Conservation (phyloP, 352 stramenopile species). For the Pythium folliculosum region DNA sequence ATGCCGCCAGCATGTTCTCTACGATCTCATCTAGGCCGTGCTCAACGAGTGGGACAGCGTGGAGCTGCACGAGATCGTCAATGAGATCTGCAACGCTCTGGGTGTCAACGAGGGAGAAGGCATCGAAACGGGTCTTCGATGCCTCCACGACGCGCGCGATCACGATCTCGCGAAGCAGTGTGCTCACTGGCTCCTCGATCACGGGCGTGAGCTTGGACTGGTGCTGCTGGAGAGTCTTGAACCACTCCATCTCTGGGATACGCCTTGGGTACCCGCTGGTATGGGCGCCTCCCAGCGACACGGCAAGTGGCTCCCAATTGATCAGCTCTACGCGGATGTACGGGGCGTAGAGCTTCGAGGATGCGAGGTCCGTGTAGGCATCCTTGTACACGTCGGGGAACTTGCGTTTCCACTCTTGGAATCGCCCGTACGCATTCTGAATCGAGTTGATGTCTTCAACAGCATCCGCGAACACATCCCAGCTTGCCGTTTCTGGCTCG, state of each 20-base stretch:
- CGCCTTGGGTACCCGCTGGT: background rate
- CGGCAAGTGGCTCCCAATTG: constrained; percentile 60
- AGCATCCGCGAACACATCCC: constrained; percentile 55
- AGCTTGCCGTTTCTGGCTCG: background rate
- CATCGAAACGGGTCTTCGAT: constrained; percentile 51
- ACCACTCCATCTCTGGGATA: constrained; percentile 56
- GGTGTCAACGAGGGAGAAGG: constrained; percentile 57
- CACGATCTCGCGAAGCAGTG: constrained; percentile 59
- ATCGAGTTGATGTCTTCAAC: constrained; percentile 75
- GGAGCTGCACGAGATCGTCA: constrained; percentile 47
- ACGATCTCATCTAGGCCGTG: constrained; percentile 35
- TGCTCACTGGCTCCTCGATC: constrained; percentile 36
- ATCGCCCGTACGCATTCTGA: constrained; percentile 53
- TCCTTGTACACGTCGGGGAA: constrained; percentile 74
- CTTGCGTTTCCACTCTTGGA: constrained; percentile 71
- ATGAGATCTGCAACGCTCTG: constrained; percentile 52
- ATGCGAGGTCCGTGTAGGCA: constrained; percentile 58
- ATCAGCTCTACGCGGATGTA: constrained; percentile 70
- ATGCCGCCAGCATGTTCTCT: constrained; percentile 27
- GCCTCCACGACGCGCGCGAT: constrained; percentile 41
- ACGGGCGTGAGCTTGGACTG: background rate
- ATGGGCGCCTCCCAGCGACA: constrained; percentile 12
- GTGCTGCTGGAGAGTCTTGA: constrained; percentile 46
- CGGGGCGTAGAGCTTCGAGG: constrained; percentile 59
- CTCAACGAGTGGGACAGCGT: constrained; percentile 34